phyloP scores from a whole-genome alignment of 2,329 filamentous ascomycete species.

The Ceratocystis cubensis region DNA sequence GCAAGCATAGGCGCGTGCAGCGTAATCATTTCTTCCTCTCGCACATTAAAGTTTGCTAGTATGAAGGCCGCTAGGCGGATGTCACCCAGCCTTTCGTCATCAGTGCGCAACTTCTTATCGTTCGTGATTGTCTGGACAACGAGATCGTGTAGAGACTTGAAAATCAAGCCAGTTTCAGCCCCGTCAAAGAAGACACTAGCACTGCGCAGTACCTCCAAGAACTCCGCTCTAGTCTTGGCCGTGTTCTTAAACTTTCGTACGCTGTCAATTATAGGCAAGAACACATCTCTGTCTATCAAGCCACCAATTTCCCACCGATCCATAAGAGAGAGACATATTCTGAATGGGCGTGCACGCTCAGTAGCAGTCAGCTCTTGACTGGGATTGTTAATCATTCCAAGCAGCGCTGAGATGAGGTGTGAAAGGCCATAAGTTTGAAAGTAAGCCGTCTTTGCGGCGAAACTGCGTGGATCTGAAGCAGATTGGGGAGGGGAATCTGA shows the following conservation, averaged over 20 bases:
- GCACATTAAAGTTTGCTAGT: slow-evolving; percentile 75
- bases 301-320: slow-evolving; percentile 96
- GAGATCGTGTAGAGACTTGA: slow-evolving; percentile 64
- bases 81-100: slow-evolving; percentile 44
- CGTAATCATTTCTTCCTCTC: slow-evolving; percentile 89
- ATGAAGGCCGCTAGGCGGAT: slow-evolving; percentile 71
- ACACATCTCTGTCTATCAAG: slow-evolving; percentile 74
- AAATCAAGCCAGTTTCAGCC: slow-evolving; percentile 87
- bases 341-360: slow-evolving; percentile 72
- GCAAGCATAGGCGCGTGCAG: slow-evolving; percentile 68
- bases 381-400: slow-evolving; percentile 60
- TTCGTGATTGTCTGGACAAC: slow-evolving; percentile 43
- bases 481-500: slow-evolving; percentile 35
- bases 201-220: slow-evolving; percentile 78
- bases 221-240: slow-evolving; percentile 54
- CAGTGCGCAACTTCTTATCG: slow-evolving; percentile 4
- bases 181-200: slow-evolving; percentile 96
- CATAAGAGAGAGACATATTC: slow-evolving; percentile 90
- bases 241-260: slow-evolving; percentile 60
- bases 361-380: slow-evolving; percentile 24
- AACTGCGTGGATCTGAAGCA: slow-evolving; percentile 34
- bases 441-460: slow-evolving; percentile 57
- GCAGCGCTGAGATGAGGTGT: slow-evolving; percentile 59
- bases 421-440: slow-evolving; percentile 70
- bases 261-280: slow-evolving; percentile 72